Evolutionary conservation across 495 filamentous ascomycete species (phyloP).

Genomic region (Letharia columbiana): DNA sequence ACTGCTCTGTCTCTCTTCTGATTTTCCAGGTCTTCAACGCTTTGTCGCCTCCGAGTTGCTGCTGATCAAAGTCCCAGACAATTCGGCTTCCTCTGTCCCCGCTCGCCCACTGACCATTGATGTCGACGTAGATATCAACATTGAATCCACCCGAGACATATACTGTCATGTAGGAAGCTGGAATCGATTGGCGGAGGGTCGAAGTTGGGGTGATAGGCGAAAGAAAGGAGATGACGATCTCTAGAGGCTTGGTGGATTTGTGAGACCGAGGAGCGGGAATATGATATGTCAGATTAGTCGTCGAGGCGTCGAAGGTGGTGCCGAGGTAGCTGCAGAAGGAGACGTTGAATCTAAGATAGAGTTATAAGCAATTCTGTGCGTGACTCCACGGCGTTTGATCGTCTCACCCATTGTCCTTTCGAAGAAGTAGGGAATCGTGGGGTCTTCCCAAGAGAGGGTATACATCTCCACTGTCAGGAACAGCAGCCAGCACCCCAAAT

Average conservation of each 20-base stretch:
- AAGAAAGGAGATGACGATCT: conserved; percentile 74
- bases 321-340: conserved; percentile 67
- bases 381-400: neutral
- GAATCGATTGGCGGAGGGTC: conserved; percentile 82
- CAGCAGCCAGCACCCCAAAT: conserved; percentile 67
- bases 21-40: conserved; percentile 56
- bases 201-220: conserved; percentile 91
- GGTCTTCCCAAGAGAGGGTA: conserved; percentile 83
- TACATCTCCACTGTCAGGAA: conserved; percentile 60
- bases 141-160: conserved; percentile 61
- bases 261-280: conserved; percentile 44
- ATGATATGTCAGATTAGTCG: conserved; percentile 80
- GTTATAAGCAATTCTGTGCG: neutral
- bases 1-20: conserved; percentile 52
- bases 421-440: conserved; percentile 59
- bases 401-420: conserved; percentile 38
- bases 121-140: conserved; percentile 77
- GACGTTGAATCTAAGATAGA: conserved; percentile 47
- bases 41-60: conserved; percentile 31
- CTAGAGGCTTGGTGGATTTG: conserved; percentile 34
- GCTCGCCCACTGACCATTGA: conserved; percentile 86
- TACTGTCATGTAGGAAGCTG: conserved; percentile 76
- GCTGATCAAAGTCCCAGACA: conserved; percentile 53
- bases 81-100: conserved; percentile 61
- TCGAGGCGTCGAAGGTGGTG: conserved; percentile 80